Percentiles rank a stretch among this genome's conserved stretches.
phyloP scores from a whole-genome alignment of 1,139 yeast species.

The Yamadazyma oceani region DNA sequence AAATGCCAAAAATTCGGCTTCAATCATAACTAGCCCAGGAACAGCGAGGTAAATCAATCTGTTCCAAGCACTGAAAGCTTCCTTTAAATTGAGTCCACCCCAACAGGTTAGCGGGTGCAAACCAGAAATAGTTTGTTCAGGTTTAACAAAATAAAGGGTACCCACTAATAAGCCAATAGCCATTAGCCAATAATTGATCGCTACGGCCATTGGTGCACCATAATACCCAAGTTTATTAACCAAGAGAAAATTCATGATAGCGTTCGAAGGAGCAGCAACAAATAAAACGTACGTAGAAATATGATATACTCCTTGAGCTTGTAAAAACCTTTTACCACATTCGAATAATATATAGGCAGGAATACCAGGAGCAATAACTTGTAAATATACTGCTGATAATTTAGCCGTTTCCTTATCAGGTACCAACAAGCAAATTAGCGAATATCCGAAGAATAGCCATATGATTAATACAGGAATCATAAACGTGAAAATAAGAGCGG shows the following conservation, averaged over 20 bases:
- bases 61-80: slow-evolving; percentile 48
- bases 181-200: slow-evolving; percentile 59
- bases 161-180: slow-evolving; percentile 43
- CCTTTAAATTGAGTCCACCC: slow-evolving; percentile 30
- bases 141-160: slow-evolving; percentile 38
- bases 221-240: slow-evolving; percentile 40
- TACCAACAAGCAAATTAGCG: slow-evolving; percentile 34
- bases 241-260: slow-evolving; percentile 46
- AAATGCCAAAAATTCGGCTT: slow-evolving; percentile 59
- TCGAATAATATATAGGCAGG: slow-evolving; percentile 57
- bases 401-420: slow-evolving; percentile 52
- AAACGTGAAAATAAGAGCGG: slow-evolving; percentile 48
- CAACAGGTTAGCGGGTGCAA: slow-evolving; percentile 46
- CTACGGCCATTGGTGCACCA: slow-evolving; percentile 62
- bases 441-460: slow-evolving; percentile 51
- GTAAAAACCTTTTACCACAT: slow-evolving; percentile 54
- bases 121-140: slow-evolving; percentile 42
- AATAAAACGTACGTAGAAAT: slow-evolving; percentile 51
- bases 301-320: slow-evolving; percentile 55
- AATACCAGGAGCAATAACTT: slow-evolving; percentile 51
- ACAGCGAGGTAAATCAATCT: slow-evolving; percentile 49
- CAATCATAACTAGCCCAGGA: slow-evolving; percentile 59
- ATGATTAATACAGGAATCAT: slow-evolving; percentile 49
- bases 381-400: slow-evolving; percentile 52
- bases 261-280: slow-evolving; percentile 55